A percentile compares a stretch with the other conserved stretches of the same genome.
Evolutionary conservation across 495 filamentous ascomycete species (phyloP).

Genomic region (Endocarpon pusillum): DNA sequence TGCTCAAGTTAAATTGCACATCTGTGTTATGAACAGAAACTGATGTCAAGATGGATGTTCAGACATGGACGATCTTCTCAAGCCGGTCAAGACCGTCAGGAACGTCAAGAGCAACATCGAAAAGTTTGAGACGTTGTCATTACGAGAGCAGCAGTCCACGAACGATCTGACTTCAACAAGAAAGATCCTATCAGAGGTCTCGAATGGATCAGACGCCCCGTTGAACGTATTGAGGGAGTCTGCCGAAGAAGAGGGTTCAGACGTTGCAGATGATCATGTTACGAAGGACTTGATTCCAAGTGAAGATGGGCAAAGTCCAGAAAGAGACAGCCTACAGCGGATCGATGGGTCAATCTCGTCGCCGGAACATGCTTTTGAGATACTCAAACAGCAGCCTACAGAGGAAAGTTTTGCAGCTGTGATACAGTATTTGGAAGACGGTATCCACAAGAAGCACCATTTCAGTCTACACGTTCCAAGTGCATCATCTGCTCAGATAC

Average conservation of each 20-base stretch:
- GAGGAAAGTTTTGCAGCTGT: background rate
- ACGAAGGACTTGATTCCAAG: too few relatives aligned
- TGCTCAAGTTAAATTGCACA: too few relatives aligned
- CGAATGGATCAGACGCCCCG: too few relatives aligned
- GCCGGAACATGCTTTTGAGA: background rate
- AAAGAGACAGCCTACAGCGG: too few relatives aligned
- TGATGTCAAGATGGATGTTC: slow-evolving; percentile 1
- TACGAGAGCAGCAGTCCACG: too few relatives aligned
- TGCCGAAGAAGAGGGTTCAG: too few relatives aligned
- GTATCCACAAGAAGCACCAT: slow-evolving; percentile 3
- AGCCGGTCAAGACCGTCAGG: slow-evolving; percentile 10
- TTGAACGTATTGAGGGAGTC: too few relatives aligned
- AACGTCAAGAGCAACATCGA: slow-evolving; percentile 1
- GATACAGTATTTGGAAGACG: background rate
- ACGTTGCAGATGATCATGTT: too few relatives aligned
- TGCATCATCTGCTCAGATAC: slow-evolving; percentile 48
- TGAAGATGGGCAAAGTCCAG: too few relatives aligned
- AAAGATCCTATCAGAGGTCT: too few relatives aligned
- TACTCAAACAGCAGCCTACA: background rate
- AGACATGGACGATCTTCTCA: slow-evolving; percentile 20
- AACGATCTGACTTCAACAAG: too few relatives aligned
- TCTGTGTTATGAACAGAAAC: too few relatives aligned
- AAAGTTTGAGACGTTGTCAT: slow-evolving; percentile 1
- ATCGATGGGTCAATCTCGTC: background rate
- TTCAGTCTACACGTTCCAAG: slow-evolving; percentile 47